Percentiles rank a stretch among this genome's conserved stretches.
Conservation (phyloP, 1,139 yeast species). For the Yarrowia galli region DNA sequence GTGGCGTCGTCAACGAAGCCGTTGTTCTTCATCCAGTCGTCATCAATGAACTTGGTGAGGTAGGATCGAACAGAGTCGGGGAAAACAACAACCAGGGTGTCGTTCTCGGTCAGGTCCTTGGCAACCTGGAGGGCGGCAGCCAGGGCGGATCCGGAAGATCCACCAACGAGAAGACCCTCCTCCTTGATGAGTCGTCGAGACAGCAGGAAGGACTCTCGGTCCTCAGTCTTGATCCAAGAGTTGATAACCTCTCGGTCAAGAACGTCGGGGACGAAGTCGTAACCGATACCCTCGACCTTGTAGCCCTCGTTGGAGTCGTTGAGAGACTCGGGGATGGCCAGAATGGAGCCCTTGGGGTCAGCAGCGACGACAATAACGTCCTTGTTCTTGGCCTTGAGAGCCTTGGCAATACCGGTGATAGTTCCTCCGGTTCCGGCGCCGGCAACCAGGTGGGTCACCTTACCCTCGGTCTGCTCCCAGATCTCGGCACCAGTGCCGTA, state of each 20-base stretch:
- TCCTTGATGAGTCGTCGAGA: slow-evolving; percentile 85
- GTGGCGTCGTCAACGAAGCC: slow-evolving; percentile 66
- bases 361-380: slow-evolving; percentile 74
- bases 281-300: slow-evolving; percentile 91
- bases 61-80: slow-evolving; percentile 91
- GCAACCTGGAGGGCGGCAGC: slow-evolving; percentile 81
- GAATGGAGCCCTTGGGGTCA: slow-evolving; percentile 86
- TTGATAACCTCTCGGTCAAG: slow-evolving; percentile 72
- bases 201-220: slow-evolving; percentile 76
- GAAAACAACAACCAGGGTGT: slow-evolving; percentile 79
- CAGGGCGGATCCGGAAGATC: slow-evolving; percentile 85
- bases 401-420: slow-evolving; percentile 77
- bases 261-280: slow-evolving; percentile 87
- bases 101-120: slow-evolving; percentile 73
- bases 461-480: slow-evolving; percentile 80
- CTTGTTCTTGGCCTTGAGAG: slow-evolving; percentile 74
- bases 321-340: slow-evolving; percentile 80
- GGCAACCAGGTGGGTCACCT: slow-evolving; percentile 77
- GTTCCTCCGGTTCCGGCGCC: slow-evolving; percentile 96
- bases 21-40: slow-evolving; percentile 88
- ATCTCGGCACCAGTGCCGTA: slow-evolving; percentile 86
- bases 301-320: slow-evolving; percentile 67
- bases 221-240: slow-evolving; percentile 87
- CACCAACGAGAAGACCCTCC: slow-evolving; percentile 89
- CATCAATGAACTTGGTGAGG: slow-evolving; percentile 87